Evolutionary conservation across 1,139 yeast species (phyloP).

Genomic region (Protomyces inouyei): DNA sequence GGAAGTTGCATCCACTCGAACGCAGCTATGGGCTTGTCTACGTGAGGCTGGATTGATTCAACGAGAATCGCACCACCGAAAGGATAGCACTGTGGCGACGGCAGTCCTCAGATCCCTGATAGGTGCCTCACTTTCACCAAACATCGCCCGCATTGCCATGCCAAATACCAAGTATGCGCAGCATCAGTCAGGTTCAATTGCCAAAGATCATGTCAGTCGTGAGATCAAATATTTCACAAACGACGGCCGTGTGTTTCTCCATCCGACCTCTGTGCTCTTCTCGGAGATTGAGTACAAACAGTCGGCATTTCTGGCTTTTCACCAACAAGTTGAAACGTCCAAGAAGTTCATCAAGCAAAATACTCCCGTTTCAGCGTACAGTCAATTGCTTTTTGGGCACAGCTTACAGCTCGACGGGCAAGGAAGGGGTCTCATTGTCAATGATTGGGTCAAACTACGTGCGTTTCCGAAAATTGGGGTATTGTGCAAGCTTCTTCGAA

Average conservation of each 20-base stretch:
- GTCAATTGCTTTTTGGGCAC: constrained; percentile 76
- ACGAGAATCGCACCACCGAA: not conserved
- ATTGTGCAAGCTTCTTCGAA: constrained; percentile 62
- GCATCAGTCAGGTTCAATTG: constrained; percentile 72
- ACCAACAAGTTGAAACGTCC: constrained; percentile 49
- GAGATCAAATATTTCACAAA: constrained; percentile 54
- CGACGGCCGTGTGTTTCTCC: constrained; percentile 59
- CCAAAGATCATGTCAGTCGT: constrained; percentile 75
- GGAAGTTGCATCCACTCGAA: constrained; percentile 65
- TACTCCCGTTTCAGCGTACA: constrained; percentile 70
- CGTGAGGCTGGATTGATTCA: constrained; percentile 63
- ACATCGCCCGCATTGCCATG: constrained; percentile 68
- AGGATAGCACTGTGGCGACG: not conserved
- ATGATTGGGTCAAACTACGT: constrained; percentile 73
- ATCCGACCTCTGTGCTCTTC: constrained; percentile 75
- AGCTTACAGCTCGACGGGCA: constrained; percentile 60
- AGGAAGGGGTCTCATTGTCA: constrained; percentile 48
- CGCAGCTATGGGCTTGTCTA: constrained; percentile 62
- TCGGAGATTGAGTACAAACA: constrained; percentile 40
- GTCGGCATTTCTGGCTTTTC: constrained; percentile 38
- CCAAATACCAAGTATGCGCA: constrained; percentile 75
- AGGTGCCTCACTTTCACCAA: constrained; percentile 79
- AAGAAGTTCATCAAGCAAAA: constrained; percentile 67
- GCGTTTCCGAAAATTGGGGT: constrained; percentile 96
- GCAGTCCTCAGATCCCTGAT: constrained; percentile 53